phyloP scores from a whole-genome alignment of 192 early-diverging fungal species.

The Spinellus fusiger region DNA sequence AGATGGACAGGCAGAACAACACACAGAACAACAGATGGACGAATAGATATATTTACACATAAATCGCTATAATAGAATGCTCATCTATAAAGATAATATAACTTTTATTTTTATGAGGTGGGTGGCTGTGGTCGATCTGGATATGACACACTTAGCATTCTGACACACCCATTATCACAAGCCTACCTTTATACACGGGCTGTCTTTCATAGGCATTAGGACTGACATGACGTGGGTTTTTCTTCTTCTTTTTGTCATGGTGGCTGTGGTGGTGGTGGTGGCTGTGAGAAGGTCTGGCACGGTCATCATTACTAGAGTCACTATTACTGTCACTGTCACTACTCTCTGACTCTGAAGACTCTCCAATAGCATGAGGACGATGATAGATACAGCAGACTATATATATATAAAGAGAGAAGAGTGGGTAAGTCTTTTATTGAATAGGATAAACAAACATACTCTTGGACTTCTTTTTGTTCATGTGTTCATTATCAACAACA shows the following conservation, averaged over 20 bases:
- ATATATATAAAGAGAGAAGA: too few species aligned
- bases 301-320: constrained; percentile 9
- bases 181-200: constrained; percentile 31
- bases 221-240: constrained; percentile 24
- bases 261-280: constrained; percentile 9
- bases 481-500: constrained; percentile 64
- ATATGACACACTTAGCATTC: background rate
- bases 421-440: background rate
- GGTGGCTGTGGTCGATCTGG: background rate
- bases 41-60: background rate
- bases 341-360: constrained; percentile 42
- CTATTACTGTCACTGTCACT: constrained; percentile 32
- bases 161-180: background rate
- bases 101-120: background rate
- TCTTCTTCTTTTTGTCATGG: constrained; percentile 12
- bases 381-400: constrained; percentile 74
- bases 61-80: background rate
- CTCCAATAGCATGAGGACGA: constrained; percentile 46
- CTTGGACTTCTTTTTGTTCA: constrained; percentile 66
- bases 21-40: too few species aligned
- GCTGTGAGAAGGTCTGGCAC: constrained; percentile 10
- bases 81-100: background rate
- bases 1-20: too few species aligned
- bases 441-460: constrained; percentile 27
- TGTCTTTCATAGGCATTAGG: constrained; percentile 41